These are phyloP conservation scores for Deuterostichococcus epilithicus DNA, from an alignment of 139 green algal genomes.

Conservation along the genomic window DNA sequence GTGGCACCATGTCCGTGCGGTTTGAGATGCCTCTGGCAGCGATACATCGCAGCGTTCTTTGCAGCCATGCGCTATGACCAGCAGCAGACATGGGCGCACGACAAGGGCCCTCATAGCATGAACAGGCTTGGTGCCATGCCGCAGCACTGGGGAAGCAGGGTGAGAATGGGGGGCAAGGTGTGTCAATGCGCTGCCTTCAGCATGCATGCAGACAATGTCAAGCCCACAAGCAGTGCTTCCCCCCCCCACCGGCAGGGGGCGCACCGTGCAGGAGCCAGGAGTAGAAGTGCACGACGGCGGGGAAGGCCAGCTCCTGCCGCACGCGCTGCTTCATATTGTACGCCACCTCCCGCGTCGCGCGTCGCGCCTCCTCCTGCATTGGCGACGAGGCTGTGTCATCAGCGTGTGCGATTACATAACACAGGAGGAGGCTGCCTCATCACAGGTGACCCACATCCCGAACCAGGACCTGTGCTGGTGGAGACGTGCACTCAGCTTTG, in stretches of 20 bases:
- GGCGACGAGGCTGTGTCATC: no score
- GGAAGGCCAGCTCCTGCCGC: conserved; percentile 47
- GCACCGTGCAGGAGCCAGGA: conserved; percentile 45
- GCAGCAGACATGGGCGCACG: background rate
- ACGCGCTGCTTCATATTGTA: conserved; percentile 43
- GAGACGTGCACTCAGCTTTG: no score
- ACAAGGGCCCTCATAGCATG: no score
- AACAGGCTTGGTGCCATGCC: no score
- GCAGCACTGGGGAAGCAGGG: no score
- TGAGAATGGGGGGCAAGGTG: no score
- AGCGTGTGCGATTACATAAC: no score
- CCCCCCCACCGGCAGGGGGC: conserved; percentile 8
- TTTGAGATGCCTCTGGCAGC: background rate
- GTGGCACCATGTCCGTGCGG: background rate
- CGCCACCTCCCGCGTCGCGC: conserved; percentile 10
- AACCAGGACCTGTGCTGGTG: no score
- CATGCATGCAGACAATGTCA: no score
- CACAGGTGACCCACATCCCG: no score
- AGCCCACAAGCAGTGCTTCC: background rate
- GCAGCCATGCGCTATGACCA: background rate
- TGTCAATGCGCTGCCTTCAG: no score
- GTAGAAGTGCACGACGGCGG: conserved; percentile 68
- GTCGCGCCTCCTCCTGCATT: conserved; percentile 16
- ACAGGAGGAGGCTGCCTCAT: no score
- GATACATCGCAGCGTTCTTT: background rate